A percentile compares a stretch with the other conserved stretches of the same genome.
Evolutionary conservation across 2,329 filamentous ascomycete genomes (phyloP).

Genomic region (Penicillium occitanis): DNA sequence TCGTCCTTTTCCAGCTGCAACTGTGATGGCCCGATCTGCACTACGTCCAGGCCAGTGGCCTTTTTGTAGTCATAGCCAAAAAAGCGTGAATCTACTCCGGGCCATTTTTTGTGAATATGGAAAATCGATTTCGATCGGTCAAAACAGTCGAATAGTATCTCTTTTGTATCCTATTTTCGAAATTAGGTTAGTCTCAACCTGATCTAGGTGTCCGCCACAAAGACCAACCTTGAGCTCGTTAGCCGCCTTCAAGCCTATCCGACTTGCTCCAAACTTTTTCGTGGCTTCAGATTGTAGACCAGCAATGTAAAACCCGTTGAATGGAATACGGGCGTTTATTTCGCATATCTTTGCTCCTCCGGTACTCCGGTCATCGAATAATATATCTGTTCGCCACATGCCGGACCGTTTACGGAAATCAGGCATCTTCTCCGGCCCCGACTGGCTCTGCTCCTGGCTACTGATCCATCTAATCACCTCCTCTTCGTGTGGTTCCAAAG

Average conservation of each 20-base stretch:
- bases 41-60: conserved; percentile 4
- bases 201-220: not conserved
- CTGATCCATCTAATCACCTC: conserved; percentile 24
- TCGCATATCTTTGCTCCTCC: conserved; percentile 25
- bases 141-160: conserved; percentile 14
- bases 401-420: conserved; percentile 21
- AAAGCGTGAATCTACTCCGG: conserved; percentile 17
- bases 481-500: conserved; percentile 30
- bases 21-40: conserved; percentile 15
- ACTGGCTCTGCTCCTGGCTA: conserved; percentile 8
- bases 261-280: conserved; percentile 3
- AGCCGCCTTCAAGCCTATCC: conserved; percentile 8
- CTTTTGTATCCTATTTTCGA: conserved; percentile 5
- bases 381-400: conserved; percentile 32
- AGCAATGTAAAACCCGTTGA: conserved; percentile 25
- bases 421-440: not conserved
- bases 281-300: conserved; percentile 16
- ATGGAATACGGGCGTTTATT: conserved; percentile 31
- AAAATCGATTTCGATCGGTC: conserved; percentile 12
- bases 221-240: conserved; percentile 14
- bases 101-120: conserved; percentile 20
- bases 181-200: not conserved
- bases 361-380: conserved; percentile 22
- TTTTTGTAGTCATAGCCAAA: conserved; percentile 8
- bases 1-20: conserved; percentile 8